Base-by-base conservation (phyloP, 805 yeast species). In the Saccharomycopsis fibuligera region DNA sequence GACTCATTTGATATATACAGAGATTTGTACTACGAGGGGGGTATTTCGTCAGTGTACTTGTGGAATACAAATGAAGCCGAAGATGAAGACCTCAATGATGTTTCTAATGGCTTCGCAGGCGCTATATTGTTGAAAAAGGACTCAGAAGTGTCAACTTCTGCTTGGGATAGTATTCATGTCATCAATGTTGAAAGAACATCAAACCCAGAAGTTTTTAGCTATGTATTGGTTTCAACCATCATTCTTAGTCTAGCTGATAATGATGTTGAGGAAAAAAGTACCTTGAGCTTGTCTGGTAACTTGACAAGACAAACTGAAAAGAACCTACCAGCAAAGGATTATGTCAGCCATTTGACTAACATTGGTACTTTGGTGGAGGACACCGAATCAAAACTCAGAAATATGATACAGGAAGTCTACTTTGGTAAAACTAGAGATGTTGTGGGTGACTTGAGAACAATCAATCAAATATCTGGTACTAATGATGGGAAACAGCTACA, bases 101-200 rank as follows among this genome's bases (percentile, higher is more conserved):
- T 44, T 24, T 22, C 41, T 23, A 45, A 66, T 29, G 86, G 86
- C 1, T 88, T 91, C 69, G 96, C 97, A 3, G 98, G 98, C 19
- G 96, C 89, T 4, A 89, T 81, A 14, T 71, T 91, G 51, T 73
- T 91, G 62, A 86, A 93, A 68, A 91, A 91, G 45, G 74, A 70
- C 44, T 67, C 78, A 3, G 59, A 60, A 22, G 57, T 60, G 17
- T 59, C 62, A 22, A 46, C 58, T 5, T 86, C 90, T 12, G 70
- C 74, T 44, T 91, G 99, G 99, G 96, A 93, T 65, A 80, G 93
- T 47, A 86, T 91, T 55, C 98, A 91, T 64, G 98, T 91, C 8
- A 76, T 93, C 56, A 97, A 91, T 64, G 82, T 83, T 6, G 65
- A 64, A 5, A 57, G 56, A 24, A 51, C 59, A 9, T 72, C 76